Percentiles rank a stretch among this genome's conserved stretches.
phyloP scores from a whole-genome alignment of 1,139 yeast species.

The Geotrichum restrictum region DNA sequence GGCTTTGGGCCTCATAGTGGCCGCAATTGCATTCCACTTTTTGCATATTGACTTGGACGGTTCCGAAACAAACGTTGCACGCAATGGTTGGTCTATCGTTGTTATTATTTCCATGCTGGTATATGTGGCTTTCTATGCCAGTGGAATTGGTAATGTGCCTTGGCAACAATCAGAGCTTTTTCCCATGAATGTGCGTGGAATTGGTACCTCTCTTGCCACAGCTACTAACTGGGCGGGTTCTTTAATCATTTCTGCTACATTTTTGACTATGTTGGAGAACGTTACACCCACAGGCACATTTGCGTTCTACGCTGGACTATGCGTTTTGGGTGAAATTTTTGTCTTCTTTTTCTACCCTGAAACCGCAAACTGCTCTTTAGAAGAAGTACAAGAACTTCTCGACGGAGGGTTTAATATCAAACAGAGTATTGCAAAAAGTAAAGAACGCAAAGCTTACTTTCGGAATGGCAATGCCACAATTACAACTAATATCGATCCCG shows the following conservation, averaged over 20 bases:
- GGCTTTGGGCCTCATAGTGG: constrained; percentile 38
- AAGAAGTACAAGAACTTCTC: constrained; percentile 79
- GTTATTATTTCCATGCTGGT: constrained; percentile 79
- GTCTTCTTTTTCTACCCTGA: constrained; percentile 87
- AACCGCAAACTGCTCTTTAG: constrained; percentile 81
- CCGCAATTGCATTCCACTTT: constrained; percentile 50
- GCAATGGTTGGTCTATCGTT: constrained; percentile 81
- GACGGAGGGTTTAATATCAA: constrained; percentile 81
- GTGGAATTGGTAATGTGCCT: constrained; percentile 95
- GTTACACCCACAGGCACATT: constrained; percentile 96
- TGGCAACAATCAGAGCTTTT: constrained; percentile 97
- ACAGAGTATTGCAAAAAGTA: constrained; percentile 60
- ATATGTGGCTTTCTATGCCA: constrained; percentile 84
- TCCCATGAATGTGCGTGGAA: constrained; percentile 88
- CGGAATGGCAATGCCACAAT: neutral
- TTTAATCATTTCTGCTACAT: constrained; percentile 82
- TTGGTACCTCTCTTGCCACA: constrained; percentile 89
- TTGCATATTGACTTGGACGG: constrained; percentile 50
- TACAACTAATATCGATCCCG: no score
- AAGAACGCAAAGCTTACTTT: constrained; percentile 22
- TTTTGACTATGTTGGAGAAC: constrained; percentile 86
- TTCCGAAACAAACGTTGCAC: constrained; percentile 42
- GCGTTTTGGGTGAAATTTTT: constrained; percentile 66
- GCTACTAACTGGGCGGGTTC: constrained; percentile 97
- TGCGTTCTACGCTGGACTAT: constrained; percentile 79